A percentile compares a stretch with the other conserved stretches of the same genome.
These are phyloP conservation scores for Trichaptum fuscoviolaceum DNA, from an alignment of 768 basidiomycete species.

Conservation along the genomic window DNA sequence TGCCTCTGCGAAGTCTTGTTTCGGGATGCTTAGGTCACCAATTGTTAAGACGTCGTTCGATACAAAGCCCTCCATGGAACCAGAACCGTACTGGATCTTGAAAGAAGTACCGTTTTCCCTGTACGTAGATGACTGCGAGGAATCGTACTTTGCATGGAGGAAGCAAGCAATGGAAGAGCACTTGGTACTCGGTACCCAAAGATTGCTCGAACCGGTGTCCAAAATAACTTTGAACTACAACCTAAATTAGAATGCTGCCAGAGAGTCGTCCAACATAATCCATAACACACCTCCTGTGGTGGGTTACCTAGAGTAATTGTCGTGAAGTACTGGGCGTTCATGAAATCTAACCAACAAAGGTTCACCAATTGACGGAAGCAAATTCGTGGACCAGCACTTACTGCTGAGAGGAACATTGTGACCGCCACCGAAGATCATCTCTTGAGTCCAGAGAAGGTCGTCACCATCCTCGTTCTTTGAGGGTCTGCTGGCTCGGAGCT, in stretches of 20 bases:
- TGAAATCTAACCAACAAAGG: slow-evolving; percentile 60
- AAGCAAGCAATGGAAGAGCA: slow-evolving; percentile 92
- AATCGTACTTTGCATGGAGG: slow-evolving; percentile 91
- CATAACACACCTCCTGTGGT: slow-evolving; percentile 60
- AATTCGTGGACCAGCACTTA: slow-evolving; percentile 32
- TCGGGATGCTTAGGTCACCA: slow-evolving; percentile 71
- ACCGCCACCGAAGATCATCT: slow-evolving; percentile 55
- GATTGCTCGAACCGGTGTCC: slow-evolving; percentile 90
- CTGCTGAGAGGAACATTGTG: slow-evolving; percentile 88
- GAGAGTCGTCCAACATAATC: not conserved
- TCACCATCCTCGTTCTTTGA: slow-evolving; percentile 40
- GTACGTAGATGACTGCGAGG: slow-evolving; percentile 72
- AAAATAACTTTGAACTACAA: slow-evolving; percentile 87
- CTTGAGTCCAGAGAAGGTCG: slow-evolving; percentile 76
- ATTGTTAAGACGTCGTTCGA: slow-evolving; percentile 78
- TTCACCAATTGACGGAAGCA: slow-evolving; percentile 9
- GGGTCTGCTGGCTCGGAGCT: slow-evolving; percentile 38
- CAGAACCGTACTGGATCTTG: slow-evolving; percentile 90
- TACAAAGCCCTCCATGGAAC: slow-evolving; percentile 94
- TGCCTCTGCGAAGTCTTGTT: slow-evolving; percentile 91
- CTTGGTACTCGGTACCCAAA: slow-evolving; percentile 83
- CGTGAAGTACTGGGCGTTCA: slow-evolving; percentile 97
- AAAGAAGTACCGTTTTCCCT: slow-evolving; percentile 87
- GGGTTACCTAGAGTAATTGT: slow-evolving; percentile 83
- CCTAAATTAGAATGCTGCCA: slow-evolving; percentile 5